phyloP scores from a whole-genome alignment of 768 basidiomycete species.

The Dictyophora rubrovolvata region DNA sequence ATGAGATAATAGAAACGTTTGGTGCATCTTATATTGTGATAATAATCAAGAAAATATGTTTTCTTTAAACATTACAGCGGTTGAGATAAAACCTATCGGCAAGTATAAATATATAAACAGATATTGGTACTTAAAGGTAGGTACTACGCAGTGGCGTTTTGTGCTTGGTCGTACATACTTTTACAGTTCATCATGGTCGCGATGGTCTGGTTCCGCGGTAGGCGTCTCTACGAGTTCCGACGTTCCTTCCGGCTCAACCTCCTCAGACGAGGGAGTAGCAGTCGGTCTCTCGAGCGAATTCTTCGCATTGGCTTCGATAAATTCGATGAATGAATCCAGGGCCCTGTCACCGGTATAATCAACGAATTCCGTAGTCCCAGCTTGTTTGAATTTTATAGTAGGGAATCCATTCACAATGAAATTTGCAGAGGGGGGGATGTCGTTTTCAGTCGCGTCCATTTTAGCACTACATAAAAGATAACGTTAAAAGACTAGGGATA shows the following conservation, averaged over 20 bases:
- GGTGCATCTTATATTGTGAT: not conserved
- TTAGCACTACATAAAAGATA: conserved; percentile 55
- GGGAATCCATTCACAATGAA: conserved; percentile 90
- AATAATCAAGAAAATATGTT: not conserved
- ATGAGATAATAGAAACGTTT: not conserved
- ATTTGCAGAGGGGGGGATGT: conserved; percentile 76
- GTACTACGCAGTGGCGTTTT: not conserved
- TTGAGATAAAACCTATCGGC: not conserved
- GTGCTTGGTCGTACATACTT: no score
- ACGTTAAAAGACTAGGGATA: conserved; percentile 3
- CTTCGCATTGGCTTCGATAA: conserved; percentile 72
- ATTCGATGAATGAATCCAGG: conserved; percentile 74
- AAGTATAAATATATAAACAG: not conserved
- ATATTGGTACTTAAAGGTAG: not conserved
- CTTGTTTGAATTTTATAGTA: conserved; percentile 92
- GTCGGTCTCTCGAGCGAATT: conserved; percentile 46
- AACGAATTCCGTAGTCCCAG: conserved; percentile 75
- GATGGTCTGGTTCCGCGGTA: conserved; percentile 3
- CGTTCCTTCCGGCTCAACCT: conserved; percentile 1
- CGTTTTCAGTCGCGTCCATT: conserved; percentile 94
- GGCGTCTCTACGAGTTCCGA: conserved; percentile 3
- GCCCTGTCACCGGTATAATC: conserved; percentile 92
- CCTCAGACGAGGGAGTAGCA: conserved; percentile 1
- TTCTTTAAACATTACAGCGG: not conserved
- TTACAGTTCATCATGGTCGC: conserved; percentile 11